Evolutionary conservation across 2,329 filamentous ascomycete genomes (phyloP).

Genomic region (Gliomastix tumulicola): DNA sequence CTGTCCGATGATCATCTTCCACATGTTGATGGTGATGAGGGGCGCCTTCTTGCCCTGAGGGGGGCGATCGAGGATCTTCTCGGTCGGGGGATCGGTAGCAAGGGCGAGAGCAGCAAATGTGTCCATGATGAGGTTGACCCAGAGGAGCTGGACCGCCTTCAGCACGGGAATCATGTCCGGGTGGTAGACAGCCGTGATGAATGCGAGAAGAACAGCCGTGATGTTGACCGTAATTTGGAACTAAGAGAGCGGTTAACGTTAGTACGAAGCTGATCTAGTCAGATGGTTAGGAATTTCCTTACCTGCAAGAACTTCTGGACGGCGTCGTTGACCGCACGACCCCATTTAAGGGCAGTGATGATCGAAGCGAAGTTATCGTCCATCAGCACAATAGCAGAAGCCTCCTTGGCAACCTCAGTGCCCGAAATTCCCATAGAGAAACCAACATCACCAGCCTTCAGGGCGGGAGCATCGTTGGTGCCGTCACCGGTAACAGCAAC

Average conservation of each 20-base stretch:
- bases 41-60: slow-evolving; percentile 54
- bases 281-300: slow-evolving; percentile 4
- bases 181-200: slow-evolving; percentile 46
- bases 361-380: slow-evolving; percentile 58
- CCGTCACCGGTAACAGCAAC: slow-evolving; percentile 57
- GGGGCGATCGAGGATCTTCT: slow-evolving; percentile 39
- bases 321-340: slow-evolving; percentile 52
- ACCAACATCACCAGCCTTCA: slow-evolving; percentile 55
- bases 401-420: slow-evolving; percentile 56
- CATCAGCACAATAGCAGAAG: slow-evolving; percentile 54
- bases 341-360: slow-evolving; percentile 54
- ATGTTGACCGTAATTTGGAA: slow-evolving; percentile 57
- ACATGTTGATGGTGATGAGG: slow-evolving; percentile 61
- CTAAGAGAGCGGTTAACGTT: slow-evolving; percentile 14
- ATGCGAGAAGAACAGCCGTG: slow-evolving; percentile 50
- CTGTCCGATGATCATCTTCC: slow-evolving; percentile 53
- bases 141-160: slow-evolving; percentile 50
- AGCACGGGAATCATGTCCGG: slow-evolving; percentile 33
- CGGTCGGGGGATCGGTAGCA: slow-evolving; percentile 27
- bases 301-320: slow-evolving; percentile 53
- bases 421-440: slow-evolving; percentile 58
- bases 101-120: slow-evolving; percentile 48
- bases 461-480: slow-evolving; percentile 53
- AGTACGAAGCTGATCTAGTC: slow-evolving; percentile 2
- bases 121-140: slow-evolving; percentile 57